Conservation (phyloP, 208 protist genomes). For the Leishmania lainsoni region DNA sequence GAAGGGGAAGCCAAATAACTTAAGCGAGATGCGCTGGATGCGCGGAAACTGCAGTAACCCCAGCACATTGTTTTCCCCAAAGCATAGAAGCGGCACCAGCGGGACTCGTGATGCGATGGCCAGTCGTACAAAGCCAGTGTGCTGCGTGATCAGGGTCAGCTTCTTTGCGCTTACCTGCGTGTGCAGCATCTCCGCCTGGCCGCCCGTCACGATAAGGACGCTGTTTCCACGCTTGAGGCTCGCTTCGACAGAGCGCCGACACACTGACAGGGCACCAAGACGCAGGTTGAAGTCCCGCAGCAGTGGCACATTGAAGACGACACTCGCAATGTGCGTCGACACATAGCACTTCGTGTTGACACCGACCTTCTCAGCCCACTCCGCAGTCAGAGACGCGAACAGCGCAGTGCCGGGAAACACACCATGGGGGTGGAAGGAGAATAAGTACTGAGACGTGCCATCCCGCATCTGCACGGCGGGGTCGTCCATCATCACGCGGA, state of each 20-base stretch:
- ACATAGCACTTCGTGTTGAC: slow-evolving; percentile 46
- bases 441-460: slow-evolving; percentile 62
- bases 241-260: slow-evolving; percentile 47
- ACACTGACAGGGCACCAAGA: slow-evolving; percentile 61
- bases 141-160: slow-evolving; percentile 76
- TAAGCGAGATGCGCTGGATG: slow-evolving; percentile 65
- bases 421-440: slow-evolving; percentile 85
- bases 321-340: slow-evolving; percentile 67
- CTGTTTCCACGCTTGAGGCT: slow-evolving; percentile 73
- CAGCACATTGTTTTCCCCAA: slow-evolving; percentile 83
- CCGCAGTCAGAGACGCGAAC: slow-evolving; percentile 49
- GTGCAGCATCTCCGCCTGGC: slow-evolving; percentile 88
- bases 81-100: slow-evolving; percentile 82
- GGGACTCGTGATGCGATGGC: slow-evolving; percentile 65
- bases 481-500: slow-evolving; percentile 66
- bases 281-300: slow-evolving; percentile 79
- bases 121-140: slow-evolving; percentile 81
- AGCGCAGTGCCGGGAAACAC: slow-evolving; percentile 81
- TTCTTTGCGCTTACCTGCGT: slow-evolving; percentile 42
- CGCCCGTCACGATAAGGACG: slow-evolving; percentile 79
- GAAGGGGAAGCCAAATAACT: slow-evolving; percentile 79
- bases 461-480: slow-evolving; percentile 55
- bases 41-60: slow-evolving; percentile 61
- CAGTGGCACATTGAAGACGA: slow-evolving; percentile 78
- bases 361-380: slow-evolving; percentile 66